A percentile compares a stretch with the other conserved stretches of the same genome.
Evolutionary conservation across 140 eudicot genomes (phyloP).

Genomic region (Oenanthe javanica): DNA sequence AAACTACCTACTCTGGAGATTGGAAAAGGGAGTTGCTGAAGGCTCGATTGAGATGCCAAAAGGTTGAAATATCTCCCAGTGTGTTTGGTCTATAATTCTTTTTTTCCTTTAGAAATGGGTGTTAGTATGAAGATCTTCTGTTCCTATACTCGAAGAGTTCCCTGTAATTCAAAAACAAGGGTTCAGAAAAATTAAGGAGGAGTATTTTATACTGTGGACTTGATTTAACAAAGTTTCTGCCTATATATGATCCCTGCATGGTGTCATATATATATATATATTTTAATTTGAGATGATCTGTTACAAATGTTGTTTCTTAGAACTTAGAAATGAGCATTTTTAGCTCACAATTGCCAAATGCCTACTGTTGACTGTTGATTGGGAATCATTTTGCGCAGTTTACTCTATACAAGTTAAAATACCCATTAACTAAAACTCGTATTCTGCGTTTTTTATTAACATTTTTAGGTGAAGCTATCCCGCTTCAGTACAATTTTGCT

Average conservation of each 20-base stretch:
- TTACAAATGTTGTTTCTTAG: background rate
- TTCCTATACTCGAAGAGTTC: background rate
- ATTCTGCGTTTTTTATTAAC: background rate
- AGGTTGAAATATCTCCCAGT: slow-evolving; percentile 32
- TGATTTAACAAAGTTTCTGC: background rate
- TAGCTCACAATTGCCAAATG: background rate
- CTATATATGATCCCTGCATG: background rate
- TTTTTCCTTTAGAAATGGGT: background rate
- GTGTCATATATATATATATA: background rate
- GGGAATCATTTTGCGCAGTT: background rate
- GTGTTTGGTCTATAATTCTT: background rate
- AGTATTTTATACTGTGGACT: background rate
- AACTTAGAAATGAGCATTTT: background rate
- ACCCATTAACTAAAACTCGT: background rate
- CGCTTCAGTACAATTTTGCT: slow-evolving; percentile 80
- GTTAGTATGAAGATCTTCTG: background rate
- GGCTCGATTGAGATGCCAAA: slow-evolving; percentile 87
- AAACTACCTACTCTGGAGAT: no score
- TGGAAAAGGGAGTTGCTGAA: no score
- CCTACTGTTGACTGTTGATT: background rate
- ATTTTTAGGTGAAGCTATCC: slow-evolving; percentile 79
- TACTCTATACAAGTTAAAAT: background rate
- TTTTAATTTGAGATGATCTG: background rate
- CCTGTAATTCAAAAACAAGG: background rate
- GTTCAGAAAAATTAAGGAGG: background rate